Percentiles rank a stretch among this genome's conserved stretches.
Evolutionary conservation across 768 basidiomycete species (phyloP).

Genomic region (Daedaleopsis nitida): DNA sequence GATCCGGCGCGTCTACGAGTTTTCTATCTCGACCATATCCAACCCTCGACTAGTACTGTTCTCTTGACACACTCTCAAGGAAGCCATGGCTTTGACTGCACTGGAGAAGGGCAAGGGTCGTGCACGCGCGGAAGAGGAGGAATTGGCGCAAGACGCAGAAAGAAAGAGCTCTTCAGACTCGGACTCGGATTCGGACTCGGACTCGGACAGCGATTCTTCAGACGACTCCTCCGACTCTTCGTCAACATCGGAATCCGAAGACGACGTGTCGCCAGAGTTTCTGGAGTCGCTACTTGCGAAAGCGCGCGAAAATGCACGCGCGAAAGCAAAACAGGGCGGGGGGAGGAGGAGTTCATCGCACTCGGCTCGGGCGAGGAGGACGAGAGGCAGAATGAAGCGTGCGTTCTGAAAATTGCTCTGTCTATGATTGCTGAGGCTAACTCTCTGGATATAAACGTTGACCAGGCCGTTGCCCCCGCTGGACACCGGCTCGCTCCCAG

Average conservation of each 20-base stretch:
- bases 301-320: conserved; percentile 52
- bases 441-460: background rate
- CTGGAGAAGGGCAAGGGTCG: conserved; percentile 49
- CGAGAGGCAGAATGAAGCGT: conserved; percentile 19
- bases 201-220: conserved; percentile 19
- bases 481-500: conserved; percentile 66
- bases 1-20: background rate
- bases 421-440: conserved; percentile 1
- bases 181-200: conserved; percentile 13
- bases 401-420: conserved; percentile 3
- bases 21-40: background rate
- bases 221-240: conserved; percentile 30
- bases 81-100: conserved; percentile 17
- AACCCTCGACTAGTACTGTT: background rate
- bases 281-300: conserved; percentile 64
- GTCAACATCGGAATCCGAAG: conserved; percentile 38
- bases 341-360: conserved; percentile 48
- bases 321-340: conserved; percentile 5
- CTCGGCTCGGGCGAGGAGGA: conserved; percentile 36
- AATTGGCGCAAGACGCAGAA: background rate
- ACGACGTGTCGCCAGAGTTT: conserved; percentile 57
- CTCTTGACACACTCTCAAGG: background rate
- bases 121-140: conserved; percentile 21
- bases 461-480: conserved; percentile 61
- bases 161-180: conserved; percentile 15